Conservation (phyloP, 495 filamentous ascomycete genomes). For the Neurospora sp. region DNA sequence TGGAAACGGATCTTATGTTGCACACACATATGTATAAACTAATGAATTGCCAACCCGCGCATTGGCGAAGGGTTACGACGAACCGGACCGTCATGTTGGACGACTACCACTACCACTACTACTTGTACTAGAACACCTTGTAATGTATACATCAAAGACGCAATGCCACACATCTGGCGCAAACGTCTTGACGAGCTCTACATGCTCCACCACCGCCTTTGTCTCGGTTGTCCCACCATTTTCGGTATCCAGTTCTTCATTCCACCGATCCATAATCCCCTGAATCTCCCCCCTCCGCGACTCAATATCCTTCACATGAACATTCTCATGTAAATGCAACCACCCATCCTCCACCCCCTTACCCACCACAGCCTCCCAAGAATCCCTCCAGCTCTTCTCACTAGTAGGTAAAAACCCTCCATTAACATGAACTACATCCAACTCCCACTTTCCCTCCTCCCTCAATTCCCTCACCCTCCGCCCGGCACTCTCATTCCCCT, state of each 20-base stretch:
- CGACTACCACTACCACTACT: constrained; percentile 5
- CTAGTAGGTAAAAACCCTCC: constrained; percentile 71
- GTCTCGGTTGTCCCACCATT: background rate
- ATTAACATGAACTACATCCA: constrained; percentile 58
- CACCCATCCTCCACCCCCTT: constrained; percentile 37
- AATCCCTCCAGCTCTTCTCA: constrained; percentile 50
- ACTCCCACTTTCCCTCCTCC: constrained; percentile 13
- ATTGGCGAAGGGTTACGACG: background rate
- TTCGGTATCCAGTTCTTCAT: constrained; percentile 4
- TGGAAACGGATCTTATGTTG: background rate
- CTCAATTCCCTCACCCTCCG: constrained; percentile 30
- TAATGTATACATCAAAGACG: constrained; percentile 68
- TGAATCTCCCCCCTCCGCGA: constrained; percentile 40
- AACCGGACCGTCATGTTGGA: constrained; percentile 8
- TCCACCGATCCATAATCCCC: constrained; percentile 24
- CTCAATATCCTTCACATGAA: constrained; percentile 53
- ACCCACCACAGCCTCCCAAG: constrained; percentile 30
- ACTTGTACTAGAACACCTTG: constrained; percentile 7
- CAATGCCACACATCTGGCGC: constrained; percentile 86
- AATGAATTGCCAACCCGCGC: background rate
- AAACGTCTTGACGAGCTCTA: constrained; percentile 80
- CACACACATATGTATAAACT: background rate
- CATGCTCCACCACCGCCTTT: constrained; percentile 48
- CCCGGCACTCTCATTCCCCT: constrained; percentile 53
- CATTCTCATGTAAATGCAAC: constrained; percentile 84